Evolutionary conservation across 2,329 filamentous ascomycete genomes (phyloP).

Genomic region (Colletotrichum sp.): DNA sequence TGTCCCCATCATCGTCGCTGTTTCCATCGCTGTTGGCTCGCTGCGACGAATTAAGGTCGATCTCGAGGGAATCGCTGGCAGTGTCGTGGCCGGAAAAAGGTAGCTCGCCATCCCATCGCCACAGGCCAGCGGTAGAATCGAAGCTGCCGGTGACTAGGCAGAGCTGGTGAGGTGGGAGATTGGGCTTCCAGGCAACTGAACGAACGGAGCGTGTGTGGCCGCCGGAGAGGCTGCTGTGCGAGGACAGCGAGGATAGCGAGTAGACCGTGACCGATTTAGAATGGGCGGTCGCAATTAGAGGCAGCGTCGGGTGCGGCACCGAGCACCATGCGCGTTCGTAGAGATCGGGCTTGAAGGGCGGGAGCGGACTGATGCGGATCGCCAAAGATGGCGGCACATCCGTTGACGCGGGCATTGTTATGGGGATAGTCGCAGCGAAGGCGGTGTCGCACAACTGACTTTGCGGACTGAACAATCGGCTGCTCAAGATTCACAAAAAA

Average conservation of each 20-base stretch:
- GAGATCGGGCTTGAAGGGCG: slow-evolving; percentile 59
- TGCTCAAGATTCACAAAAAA: neutral
- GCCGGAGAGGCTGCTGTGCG: slow-evolving; percentile 80
- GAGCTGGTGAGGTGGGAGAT: slow-evolving; percentile 62
- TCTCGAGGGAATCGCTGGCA: slow-evolving; percentile 38
- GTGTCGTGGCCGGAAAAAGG: slow-evolving; percentile 15
- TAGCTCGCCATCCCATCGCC: slow-evolving; percentile 66
- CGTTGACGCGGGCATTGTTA: neutral
- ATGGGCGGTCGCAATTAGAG: slow-evolving; percentile 87
- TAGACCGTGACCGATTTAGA: slow-evolving; percentile 89
- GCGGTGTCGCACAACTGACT: neutral
- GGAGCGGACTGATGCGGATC: slow-evolving; percentile 46
- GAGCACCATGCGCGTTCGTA: slow-evolving; percentile 84
- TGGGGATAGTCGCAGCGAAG: neutral
- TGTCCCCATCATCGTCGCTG: slow-evolving; percentile 61
- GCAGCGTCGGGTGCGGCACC: slow-evolving; percentile 83
- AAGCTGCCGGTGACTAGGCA: slow-evolving; percentile 93
- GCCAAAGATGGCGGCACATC: slow-evolving; percentile 3
- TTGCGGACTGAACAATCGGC: neutral
- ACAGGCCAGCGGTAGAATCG: slow-evolving; percentile 87
- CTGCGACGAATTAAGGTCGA: slow-evolving; percentile 38
- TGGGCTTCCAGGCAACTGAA: slow-evolving; percentile 81
- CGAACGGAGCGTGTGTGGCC: slow-evolving; percentile 93
- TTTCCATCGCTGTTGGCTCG: slow-evolving; percentile 26
- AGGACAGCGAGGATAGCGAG: slow-evolving; percentile 79